phyloP scores from a whole-genome alignment of 495 filamentous ascomycete genomes.

The Oidiodendron maius region DNA sequence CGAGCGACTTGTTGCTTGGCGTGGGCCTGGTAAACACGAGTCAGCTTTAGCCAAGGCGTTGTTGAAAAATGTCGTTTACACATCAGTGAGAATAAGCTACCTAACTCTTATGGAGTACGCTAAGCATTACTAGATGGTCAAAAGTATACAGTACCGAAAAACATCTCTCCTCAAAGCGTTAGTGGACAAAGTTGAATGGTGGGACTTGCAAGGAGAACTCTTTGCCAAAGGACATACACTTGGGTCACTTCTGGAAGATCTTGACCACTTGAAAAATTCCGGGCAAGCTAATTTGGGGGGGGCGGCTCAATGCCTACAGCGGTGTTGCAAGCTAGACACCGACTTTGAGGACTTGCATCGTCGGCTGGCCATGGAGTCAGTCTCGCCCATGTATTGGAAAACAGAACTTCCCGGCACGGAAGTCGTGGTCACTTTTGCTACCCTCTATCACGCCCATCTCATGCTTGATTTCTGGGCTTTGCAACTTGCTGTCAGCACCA shows the following conservation, averaged over 20 bases:
- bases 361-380: background rate
- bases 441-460: background rate
- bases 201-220: background rate
- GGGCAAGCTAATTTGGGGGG: background rate
- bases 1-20: background rate
- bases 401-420: background rate
- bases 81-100: background rate
- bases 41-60: background rate
- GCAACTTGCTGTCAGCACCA: background rate
- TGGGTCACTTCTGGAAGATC: background rate
- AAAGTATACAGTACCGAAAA: constrained; percentile 1
- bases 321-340: background rate
- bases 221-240: constrained; percentile 1
- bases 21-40: background rate
- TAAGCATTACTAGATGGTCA: background rate
- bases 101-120: background rate
- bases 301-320: background rate
- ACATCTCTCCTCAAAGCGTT: background rate
- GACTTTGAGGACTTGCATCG: background rate
- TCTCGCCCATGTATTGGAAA: background rate
- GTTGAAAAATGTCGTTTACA: background rate
- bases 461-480: constrained; percentile 3
- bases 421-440: background rate
- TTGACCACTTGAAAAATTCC: background rate
- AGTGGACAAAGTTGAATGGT: background rate